Conservation (phyloP, 306 rosid genomes). For the Fragaria nilgerrensis region DNA sequence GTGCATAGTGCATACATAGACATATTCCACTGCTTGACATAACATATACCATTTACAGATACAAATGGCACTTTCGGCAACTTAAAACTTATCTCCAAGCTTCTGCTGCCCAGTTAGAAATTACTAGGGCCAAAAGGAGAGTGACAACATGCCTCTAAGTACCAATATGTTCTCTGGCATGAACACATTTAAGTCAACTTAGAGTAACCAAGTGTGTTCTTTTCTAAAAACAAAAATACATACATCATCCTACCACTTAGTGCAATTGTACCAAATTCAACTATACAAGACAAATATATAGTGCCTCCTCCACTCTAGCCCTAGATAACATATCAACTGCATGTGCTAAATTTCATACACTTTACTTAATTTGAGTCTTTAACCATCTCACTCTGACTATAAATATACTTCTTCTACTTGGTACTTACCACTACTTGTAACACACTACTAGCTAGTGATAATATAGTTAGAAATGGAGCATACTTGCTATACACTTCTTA, state of each 20-base stretch:
- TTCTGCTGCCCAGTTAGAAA: neutral
- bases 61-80: constrained; percentile 33
- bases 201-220: neutral
- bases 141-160: neutral
- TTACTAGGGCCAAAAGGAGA: neutral
- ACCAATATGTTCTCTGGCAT: constrained; percentile 8
- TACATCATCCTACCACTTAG: constrained; percentile 48
- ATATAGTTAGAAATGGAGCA: constrained; percentile 33
- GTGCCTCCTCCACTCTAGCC: constrained; percentile 58
- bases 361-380: neutral
- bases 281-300: constrained; percentile 29
- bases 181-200: constrained; percentile 24
- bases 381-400: constrained; percentile 8
- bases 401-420: constrained; percentile 2
- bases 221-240: neutral
- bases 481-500: constrained; percentile 20
- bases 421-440: constrained; percentile 15
- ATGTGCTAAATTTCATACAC: constrained; percentile 9
- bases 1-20: neutral
- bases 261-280: constrained; percentile 47
- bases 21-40: constrained; percentile 17
- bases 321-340: neutral
- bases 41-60: neutral
- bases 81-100: constrained; percentile 25
- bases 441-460: constrained; percentile 7